Percentiles rank a stretch among this genome's conserved stretches.
phyloP scores from a whole-genome alignment of 768 basidiomycete genomes.

The Udeniomyces megalosporus region DNA sequence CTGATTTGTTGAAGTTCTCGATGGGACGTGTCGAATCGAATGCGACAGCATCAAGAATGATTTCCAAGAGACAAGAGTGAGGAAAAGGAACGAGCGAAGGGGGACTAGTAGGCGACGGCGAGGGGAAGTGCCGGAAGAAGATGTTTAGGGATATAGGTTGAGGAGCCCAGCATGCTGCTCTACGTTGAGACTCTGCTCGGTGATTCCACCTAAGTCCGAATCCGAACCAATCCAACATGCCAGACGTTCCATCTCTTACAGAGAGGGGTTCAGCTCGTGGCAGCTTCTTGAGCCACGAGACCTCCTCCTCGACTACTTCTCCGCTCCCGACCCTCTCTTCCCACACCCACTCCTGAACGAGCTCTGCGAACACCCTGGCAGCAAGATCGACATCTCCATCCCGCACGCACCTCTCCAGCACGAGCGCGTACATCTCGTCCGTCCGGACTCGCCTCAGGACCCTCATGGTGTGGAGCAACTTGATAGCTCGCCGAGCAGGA shows the following conservation, averaged over 20 bases:
- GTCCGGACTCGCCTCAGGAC: conserved; percentile 20
- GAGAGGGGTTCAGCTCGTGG: not conserved
- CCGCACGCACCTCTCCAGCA: conserved; percentile 20
- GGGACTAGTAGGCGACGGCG: conserved; percentile 24
- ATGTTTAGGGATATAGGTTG: not conserved
- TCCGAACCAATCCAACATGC: conserved; percentile 15
- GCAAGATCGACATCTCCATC: conserved; percentile 22
- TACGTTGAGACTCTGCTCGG: conserved; percentile 5
- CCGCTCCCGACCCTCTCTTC: conserved; percentile 24
- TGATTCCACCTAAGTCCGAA: conserved; percentile 5
- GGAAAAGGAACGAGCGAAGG: conserved; percentile 25
- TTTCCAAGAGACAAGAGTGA: conserved; percentile 13
- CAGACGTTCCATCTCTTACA: conserved; percentile 18
- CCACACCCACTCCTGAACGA: conserved; percentile 31
- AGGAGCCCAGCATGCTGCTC: conserved; percentile 6
- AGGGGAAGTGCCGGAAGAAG: conserved; percentile 17
- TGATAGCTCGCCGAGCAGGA: conserved; percentile 1
- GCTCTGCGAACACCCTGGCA: conserved; percentile 26
- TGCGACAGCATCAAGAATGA: conserved; percentile 18
- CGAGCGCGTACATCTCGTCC: conserved; percentile 17
- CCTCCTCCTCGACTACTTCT: conserved; percentile 20
- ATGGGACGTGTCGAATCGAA: not conserved
- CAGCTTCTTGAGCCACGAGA: not conserved
- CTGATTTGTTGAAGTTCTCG: conserved; percentile 19
- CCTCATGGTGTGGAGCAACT: conserved; percentile 16